Base-by-base conservation (phyloP, 2,329 filamentous ascomycete species). In the Calonectria montana region DNA sequence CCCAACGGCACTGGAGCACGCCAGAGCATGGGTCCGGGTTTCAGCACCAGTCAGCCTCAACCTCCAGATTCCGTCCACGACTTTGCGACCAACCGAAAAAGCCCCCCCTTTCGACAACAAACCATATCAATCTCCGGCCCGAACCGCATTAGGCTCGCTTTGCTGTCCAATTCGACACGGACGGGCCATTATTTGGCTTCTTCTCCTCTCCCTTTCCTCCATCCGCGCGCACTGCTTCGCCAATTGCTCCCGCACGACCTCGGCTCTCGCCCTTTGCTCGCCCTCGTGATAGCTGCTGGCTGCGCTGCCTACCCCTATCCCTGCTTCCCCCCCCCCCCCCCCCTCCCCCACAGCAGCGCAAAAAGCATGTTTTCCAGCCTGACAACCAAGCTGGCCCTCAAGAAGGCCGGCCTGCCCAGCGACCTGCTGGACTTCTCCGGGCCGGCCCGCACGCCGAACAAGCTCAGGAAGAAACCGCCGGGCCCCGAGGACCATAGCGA, bases 331-430 rank as follows among this genome's bases (percentile, higher is more conserved):
- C 16, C 18, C 16, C 45, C 23, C 12, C 47, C 47, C 47, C 13
- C 29, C 39, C 37, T 41, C 37, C 15, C 16, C 57, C 37, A 27
- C 57, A 62, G 57, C 57, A 62, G 7, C 4, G 37, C 31, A n/a
- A 41, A 55, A 77, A 67, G 31, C 31, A 91, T 91, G 89, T 86
- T 91, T 78, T 86, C 87, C 76, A 87, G 84, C 74, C 82, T 91
- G 69, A 86, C 87, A 18, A 89, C 89, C 55, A 91, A 91, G 81
- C 82, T 91, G 74, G 90, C 89, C 72, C 84, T 91, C 75, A 89
- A 86, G 74, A 90, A 89, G 79, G 86, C 86, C 63, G 89, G 90
- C 78, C 80, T 91, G 67, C 85, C 87, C 45, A 87, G 84, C 80
- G 83, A 90, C 75, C 81, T 86, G 57, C 82, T 91, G 68, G 83